These are phyloP conservation scores for Fusarium nanum DNA, from an alignment of 2,329 filamentous ascomycete species.

Conservation along the genomic window DNA sequence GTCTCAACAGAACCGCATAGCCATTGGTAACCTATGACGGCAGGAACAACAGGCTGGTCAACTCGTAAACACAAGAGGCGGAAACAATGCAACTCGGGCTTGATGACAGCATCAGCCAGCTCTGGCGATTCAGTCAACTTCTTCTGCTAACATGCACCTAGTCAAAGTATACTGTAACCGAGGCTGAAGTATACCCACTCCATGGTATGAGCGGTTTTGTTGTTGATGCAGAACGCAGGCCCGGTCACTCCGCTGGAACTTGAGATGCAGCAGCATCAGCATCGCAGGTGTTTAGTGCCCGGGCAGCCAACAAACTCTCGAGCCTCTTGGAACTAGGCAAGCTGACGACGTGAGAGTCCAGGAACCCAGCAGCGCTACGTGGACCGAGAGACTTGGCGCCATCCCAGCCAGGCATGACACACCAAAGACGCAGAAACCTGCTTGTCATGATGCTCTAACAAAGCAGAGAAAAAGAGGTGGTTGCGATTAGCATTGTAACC, in stretches of 20 bases:
- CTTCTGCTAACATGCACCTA: slow-evolving; percentile 20
- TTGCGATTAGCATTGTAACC: slow-evolving; percentile 30
- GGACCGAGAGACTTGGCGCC: slow-evolving; percentile 31
- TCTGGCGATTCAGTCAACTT: slow-evolving; percentile 16
- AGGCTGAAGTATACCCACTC: slow-evolving; percentile 26
- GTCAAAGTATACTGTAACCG: slow-evolving; percentile 30
- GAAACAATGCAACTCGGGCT: slow-evolving; percentile 29
- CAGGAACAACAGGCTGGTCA: slow-evolving; percentile 13
- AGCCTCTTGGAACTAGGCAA: slow-evolving; percentile 23
- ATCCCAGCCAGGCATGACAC: slow-evolving; percentile 31
- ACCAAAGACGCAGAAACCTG: slow-evolving; percentile 37
- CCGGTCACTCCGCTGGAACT: slow-evolving; percentile 25
- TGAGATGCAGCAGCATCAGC: slow-evolving; percentile 26
- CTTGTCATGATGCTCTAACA: slow-evolving; percentile 27
- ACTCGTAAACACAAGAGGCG: slow-evolving; percentile 21
- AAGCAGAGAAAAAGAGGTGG: slow-evolving; percentile 9
- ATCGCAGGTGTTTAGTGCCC: slow-evolving; percentile 21
- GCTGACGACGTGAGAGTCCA: slow-evolving; percentile 20
- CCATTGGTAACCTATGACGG: slow-evolving; percentile 17
- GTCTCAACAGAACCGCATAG: slow-evolving; percentile 7
- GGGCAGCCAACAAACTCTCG: slow-evolving; percentile 30
- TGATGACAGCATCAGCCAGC: slow-evolving; percentile 22
- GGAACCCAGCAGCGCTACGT: slow-evolving; percentile 37
- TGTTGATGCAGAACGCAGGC: slow-evolving; percentile 22
- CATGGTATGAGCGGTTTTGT: slow-evolving; percentile 35